Conservation (phyloP, 1,284 basidiomycete species). For the Puccinia brachypodii region DNA sequence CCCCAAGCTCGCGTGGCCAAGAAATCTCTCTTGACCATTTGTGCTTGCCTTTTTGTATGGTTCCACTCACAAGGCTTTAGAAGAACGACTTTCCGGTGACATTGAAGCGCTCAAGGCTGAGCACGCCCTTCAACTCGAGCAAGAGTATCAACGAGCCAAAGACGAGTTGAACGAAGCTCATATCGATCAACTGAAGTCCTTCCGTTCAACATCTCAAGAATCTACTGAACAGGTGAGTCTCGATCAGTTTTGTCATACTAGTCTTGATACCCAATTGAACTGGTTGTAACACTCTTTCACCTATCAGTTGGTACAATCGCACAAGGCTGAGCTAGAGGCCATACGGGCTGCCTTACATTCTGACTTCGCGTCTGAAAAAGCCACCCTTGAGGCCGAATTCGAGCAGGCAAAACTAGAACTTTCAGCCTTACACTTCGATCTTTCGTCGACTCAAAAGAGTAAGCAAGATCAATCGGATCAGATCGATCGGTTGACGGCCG, state of each 20-base stretch:
- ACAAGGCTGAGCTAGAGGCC: conserved; percentile 34
- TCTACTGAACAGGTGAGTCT: conserved; percentile 36
- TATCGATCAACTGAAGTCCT: conserved; percentile 32
- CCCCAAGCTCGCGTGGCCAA: not conserved
- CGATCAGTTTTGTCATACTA: not conserved
- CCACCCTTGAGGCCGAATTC: conserved; percentile 27
- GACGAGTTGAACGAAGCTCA: conserved; percentile 35
- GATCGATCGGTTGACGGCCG: conserved; percentile 31
- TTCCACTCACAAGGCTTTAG: conserved; percentile 8
- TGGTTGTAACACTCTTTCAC: not conserved
- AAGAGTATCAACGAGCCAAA: conserved; percentile 35
- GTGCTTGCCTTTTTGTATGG: not conserved
- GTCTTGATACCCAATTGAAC: not conserved
- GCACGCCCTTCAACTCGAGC: conserved; percentile 4
- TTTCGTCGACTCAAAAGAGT: conserved; percentile 8
- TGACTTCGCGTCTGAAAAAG: conserved; percentile 39
- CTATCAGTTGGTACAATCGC: conserved; percentile 24
- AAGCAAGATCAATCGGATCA: conserved; percentile 14
- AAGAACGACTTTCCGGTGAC: conserved; percentile 17
- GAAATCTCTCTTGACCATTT: not conserved
- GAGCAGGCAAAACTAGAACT: conserved; percentile 36
- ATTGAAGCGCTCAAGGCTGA: conserved; percentile 24
- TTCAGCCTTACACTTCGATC: conserved; percentile 28
- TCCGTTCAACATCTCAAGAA: conserved; percentile 41
- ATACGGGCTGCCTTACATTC: conserved; percentile 24